Evolutionary conservation across 495 filamentous ascomycete genomes (phyloP).

Genomic region (Penicillium subrubescens): DNA sequence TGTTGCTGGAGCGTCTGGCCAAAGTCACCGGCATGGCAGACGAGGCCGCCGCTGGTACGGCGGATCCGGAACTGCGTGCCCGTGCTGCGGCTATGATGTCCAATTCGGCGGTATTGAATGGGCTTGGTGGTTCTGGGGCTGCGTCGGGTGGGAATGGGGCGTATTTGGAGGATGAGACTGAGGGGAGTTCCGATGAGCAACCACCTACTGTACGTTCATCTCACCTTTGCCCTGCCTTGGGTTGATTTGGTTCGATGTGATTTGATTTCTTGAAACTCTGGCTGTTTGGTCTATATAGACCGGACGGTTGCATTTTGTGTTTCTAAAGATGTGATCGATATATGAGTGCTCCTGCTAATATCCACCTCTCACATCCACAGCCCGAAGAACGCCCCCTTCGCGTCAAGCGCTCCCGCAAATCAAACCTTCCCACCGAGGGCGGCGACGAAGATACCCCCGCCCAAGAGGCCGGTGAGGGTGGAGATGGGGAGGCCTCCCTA

Average conservation of each 20-base stretch:
- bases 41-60: constrained; percentile 39
- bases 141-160: constrained; percentile 26
- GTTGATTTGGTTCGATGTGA: background rate
- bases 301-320: background rate
- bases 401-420: constrained; percentile 74
- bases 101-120: constrained; percentile 29
- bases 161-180: constrained; percentile 48
- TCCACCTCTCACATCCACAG: constrained; percentile 40
- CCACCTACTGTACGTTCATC: constrained; percentile 44
- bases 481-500: constrained; percentile 25
- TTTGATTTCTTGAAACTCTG: background rate
- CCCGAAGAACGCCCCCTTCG: constrained; percentile 90
- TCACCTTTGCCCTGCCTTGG: constrained; percentile 2
- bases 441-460: constrained; percentile 25
- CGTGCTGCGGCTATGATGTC: constrained; percentile 40
- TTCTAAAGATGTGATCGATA: background rate
- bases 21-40: constrained; percentile 78
- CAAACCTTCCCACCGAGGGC: constrained; percentile 33
- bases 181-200: constrained; percentile 52
- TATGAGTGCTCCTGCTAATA: background rate
- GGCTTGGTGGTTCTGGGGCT: constrained; percentile 16
- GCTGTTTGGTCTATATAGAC: background rate
- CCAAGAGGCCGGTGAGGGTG: constrained; percentile 23
- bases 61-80: constrained; percentile 40
- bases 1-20: constrained; percentile 84